Conservation (phyloP, 345 rosid genomes). For the Populus euphratica region DNA sequence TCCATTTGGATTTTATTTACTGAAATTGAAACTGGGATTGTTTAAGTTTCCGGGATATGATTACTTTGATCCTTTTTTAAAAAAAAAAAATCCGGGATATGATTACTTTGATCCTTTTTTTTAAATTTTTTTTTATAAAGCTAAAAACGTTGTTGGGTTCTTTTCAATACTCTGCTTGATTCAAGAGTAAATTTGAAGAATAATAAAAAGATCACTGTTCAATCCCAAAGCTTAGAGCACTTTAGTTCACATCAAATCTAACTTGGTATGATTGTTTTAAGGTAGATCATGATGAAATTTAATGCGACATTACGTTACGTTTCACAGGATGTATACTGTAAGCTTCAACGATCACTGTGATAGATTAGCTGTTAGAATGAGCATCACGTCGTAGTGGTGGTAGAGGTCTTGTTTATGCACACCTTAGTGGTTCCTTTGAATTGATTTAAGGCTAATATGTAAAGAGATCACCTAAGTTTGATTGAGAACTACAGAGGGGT, state of each 20-base stretch:
- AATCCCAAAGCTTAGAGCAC: not conserved
- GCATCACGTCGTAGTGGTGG: not conserved
- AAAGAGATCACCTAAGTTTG: not conserved
- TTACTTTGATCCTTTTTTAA: not conserved
- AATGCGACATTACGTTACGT: not conserved
- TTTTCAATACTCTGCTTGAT: slow-evolving; percentile 2
- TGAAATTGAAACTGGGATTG: not conserved
- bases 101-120: not conserved
- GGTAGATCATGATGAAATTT: not conserved
- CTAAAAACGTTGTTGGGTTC: not conserved
- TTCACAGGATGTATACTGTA: not conserved
- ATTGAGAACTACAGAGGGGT: not conserved
- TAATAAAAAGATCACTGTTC: not conserved
- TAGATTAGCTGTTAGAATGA: not conserved
- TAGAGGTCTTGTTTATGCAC: not conserved
- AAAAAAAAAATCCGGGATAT: not conserved
- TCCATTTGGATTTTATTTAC: not conserved
- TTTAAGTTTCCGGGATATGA: not conserved
- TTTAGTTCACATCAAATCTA: not conserved
- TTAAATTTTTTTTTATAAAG: not conserved
- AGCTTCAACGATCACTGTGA: not conserved
- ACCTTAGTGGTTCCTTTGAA: not conserved
- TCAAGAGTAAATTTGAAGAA: not conserved
- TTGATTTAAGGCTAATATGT: not conserved
- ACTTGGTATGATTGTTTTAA: not conserved